Percentiles rank a stretch among this genome's conserved stretches.
Evolutionary conservation across 805 yeast species (phyloP).

Genomic region (Pichia rugopelliculosa): DNA sequence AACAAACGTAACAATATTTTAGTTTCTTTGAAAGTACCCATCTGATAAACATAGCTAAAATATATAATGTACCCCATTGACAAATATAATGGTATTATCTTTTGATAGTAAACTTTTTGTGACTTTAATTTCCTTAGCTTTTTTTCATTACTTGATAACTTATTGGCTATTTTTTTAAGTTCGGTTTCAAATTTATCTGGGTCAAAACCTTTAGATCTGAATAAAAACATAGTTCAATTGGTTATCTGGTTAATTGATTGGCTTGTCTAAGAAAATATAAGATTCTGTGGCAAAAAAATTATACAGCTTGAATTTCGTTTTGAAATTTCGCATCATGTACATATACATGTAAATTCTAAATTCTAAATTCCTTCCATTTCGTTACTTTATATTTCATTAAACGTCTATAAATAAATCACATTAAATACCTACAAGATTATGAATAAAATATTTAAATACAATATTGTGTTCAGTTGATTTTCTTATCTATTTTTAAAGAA

Average conservation of each 20-base stretch:
- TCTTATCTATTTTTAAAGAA: background rate
- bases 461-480: background rate
- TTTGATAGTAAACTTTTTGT: conserved; percentile 15
- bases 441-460: too few species aligned
- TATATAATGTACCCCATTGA: conserved; percentile 18
- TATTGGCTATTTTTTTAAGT: conserved; percentile 31
- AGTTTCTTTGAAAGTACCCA: background rate
- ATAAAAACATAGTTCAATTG: conserved; percentile 11
- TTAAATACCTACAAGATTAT: too few species aligned
- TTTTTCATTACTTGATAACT: conserved; percentile 26
- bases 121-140: conserved; percentile 12
- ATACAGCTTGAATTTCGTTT: too few species aligned
- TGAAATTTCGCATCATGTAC: too few species aligned
- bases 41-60: conserved; percentile 17
- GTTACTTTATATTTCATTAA: too few species aligned
- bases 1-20: conserved; percentile 1
- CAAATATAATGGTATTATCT: conserved; percentile 15
- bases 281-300: background rate
- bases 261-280: background rate
- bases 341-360: too few species aligned
- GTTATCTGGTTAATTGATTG: background rate
- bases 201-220: conserved; percentile 30
- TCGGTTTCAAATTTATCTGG: conserved; percentile 39
- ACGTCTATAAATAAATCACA: too few species aligned
- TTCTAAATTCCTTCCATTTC: too few species aligned